These are phyloP conservation scores for Barnettozyma vustinii DNA, from an alignment of 805 yeast species.

Conservation along the genomic window DNA sequence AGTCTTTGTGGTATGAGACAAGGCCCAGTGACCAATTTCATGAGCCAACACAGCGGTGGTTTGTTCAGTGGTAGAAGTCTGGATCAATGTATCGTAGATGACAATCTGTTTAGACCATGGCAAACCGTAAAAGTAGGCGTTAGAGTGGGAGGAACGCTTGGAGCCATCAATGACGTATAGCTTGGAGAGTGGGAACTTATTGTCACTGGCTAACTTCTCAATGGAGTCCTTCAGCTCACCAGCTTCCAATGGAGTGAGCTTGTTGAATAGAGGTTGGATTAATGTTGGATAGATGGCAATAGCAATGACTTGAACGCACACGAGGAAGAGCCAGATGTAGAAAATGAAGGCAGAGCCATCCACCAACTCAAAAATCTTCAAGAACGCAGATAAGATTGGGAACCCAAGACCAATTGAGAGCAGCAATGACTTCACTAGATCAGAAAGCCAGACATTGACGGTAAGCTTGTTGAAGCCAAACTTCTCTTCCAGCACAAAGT, in stretches of 20 bases:
- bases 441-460: constrained; percentile 62
- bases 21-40: constrained; percentile 97
- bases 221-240: constrained; percentile 83
- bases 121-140: constrained; percentile 92
- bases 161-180: constrained; percentile 95
- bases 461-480: constrained; percentile 93
- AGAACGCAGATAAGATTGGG: constrained; percentile 67
- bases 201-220: constrained; percentile 68
- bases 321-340: constrained; percentile 69
- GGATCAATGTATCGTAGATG: constrained; percentile 83
- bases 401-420: constrained; percentile 58
- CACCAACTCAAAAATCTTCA: constrained; percentile 74
- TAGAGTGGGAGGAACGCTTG: constrained; percentile 91
- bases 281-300: constrained; percentile 77
- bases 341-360: constrained; percentile 71
- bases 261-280: constrained; percentile 91
- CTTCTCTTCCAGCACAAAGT: constrained; percentile 86
- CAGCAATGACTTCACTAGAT: constrained; percentile 54
- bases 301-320: constrained; percentile 65
- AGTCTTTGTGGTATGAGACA: constrained; percentile 80
- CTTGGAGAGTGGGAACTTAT: constrained; percentile 81
- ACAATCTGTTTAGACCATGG: constrained; percentile 98
- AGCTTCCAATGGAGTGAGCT: constrained; percentile 80
- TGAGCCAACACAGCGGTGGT: constrained; percentile 96
- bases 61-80: constrained; percentile 69